Percentiles rank a stretch among this genome's conserved stretches.
Conservation (phyloP, 2,329 filamentous ascomycete species). For the Sodiomyces alkalinus region DNA sequence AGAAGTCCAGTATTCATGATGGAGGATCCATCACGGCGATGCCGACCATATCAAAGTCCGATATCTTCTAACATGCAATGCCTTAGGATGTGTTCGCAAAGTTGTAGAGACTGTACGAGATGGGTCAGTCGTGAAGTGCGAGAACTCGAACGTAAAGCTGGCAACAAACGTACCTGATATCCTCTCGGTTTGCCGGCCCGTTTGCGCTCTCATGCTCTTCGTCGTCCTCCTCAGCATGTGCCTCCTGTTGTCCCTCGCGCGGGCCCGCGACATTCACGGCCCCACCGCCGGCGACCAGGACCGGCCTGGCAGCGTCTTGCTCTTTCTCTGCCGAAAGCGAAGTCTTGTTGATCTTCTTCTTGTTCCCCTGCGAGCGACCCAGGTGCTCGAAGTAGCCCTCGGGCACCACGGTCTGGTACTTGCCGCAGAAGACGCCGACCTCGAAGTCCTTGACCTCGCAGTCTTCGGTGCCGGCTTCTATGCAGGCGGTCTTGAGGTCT, state of each 20-base stretch:
- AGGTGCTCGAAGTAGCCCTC: slow-evolving; percentile 72
- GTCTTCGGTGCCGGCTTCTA: slow-evolving; percentile 48
- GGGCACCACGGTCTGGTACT: slow-evolving; percentile 69
- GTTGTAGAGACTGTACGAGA: too few species aligned
- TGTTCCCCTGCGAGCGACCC: slow-evolving; percentile 20
- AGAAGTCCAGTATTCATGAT: too few species aligned
- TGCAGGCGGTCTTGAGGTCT: slow-evolving; percentile 65
- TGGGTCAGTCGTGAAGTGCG: too few species aligned
- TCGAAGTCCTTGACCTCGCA: slow-evolving; percentile 53
- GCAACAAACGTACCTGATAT: not conserved
- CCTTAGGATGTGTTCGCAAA: too few species aligned
- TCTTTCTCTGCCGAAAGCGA: not conserved
- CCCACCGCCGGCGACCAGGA: not conserved
- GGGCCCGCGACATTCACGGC: not conserved
- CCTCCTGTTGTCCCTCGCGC: too few species aligned
- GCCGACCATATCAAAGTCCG: too few species aligned
- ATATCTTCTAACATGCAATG: too few species aligned
- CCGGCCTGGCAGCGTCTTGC: not conserved
- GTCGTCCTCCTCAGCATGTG: too few species aligned
- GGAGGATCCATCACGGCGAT: too few species aligned
- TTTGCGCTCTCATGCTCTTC: not conserved
- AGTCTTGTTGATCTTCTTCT: not conserved
- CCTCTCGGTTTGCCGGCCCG: not conserved
- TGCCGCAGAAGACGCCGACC: slow-evolving; percentile 80
- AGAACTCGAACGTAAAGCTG: too few species aligned